Base-by-base conservation (phyloP, 192 early-diverging fungal genomes). In the Umbelopsis vinacea region DNA sequence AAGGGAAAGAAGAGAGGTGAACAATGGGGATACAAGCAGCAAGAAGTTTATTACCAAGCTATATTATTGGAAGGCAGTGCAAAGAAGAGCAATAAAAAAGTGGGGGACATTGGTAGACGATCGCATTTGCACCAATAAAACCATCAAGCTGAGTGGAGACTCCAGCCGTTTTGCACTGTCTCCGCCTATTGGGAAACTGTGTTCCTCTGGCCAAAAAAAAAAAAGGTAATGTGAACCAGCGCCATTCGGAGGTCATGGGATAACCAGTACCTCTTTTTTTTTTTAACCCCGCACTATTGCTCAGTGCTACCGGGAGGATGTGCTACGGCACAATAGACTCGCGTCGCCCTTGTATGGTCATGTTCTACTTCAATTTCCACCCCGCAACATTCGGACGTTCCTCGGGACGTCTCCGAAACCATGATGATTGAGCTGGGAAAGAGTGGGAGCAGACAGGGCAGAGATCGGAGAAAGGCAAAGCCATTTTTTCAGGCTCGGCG, bases 201-300 rank as follows among this genome's bases (percentile, higher is more conserved):
- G 57, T 10, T 22, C 12, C 24, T 19, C 3, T 12, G 12, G 29
- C 15, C 1, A 37, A 63, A 63, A 63, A 29, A 14, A 29, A 63
- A 63, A 63, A 12, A 43, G 40, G 40, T 43, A 43, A 63, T 37
- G 15, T 35, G 33, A 35, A 29, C 57, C 29, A 63, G 57, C 57
- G 57, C 33, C 57, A 63, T 35, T 63, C 57, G 26, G 57, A 54
- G 57, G 57, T 63, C 57, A 63, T 63, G 57, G 57, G 57, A 63
- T 54, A 24, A 29, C 22, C 8, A 43, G 40, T 43, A 43, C 40
- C 40, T 43, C 55, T 63, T 17, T 19, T 19, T 33, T n/a, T 63
- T 63, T 63, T 17, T n/a, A 63, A 37, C 57, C 57, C 57, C 57
- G 57, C 57, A 37, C 53, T 54, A 26, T 63, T 35, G 33, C 33